A percentile compares a stretch with the other conserved stretches of the same genome.
Conservation (phyloP, 345 rosid species). For the Hibiscus syriacus region DNA sequence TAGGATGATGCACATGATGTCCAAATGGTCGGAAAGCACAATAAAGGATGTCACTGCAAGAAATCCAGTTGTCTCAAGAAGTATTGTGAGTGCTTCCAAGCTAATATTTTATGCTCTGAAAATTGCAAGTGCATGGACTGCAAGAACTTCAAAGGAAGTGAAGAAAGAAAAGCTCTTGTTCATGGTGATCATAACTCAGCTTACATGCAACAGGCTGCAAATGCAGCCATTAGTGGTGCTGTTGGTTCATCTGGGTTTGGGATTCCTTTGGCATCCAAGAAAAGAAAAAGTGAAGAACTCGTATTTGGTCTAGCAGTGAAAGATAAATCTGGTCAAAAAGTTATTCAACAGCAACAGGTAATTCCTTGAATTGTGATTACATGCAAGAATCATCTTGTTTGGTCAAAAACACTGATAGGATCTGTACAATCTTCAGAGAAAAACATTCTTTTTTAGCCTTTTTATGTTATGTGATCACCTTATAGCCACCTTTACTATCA, state of each 20-base stretch:
- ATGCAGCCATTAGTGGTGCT: conserved; percentile 60
- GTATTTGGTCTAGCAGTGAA: conserved; percentile 20
- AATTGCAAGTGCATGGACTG: conserved; percentile 80
- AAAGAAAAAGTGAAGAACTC: conserved; percentile 46
- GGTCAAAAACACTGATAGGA: neutral
- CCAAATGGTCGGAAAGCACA: conserved; percentile 58
- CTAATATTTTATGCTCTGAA: conserved; percentile 71
- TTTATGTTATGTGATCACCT: neutral
- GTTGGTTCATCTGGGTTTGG: conserved; percentile 57
- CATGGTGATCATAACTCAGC: conserved; percentile 36
- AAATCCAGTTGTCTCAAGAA: conserved; percentile 88
- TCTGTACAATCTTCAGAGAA: neutral
- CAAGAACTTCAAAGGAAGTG: conserved; percentile 72
- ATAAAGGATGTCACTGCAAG: conserved; percentile 86
- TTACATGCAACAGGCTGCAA: conserved; percentile 55
- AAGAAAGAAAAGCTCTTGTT: conserved; percentile 47
- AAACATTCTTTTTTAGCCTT: neutral
- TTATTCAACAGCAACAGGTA: conserved; percentile 36
- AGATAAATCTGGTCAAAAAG: conserved; percentile 15
- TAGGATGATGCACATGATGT: conserved; percentile 48
- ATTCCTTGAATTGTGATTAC: conserved; percentile 2
- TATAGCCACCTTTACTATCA: neutral
- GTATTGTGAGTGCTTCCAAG: conserved; percentile 93
- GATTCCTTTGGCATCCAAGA: conserved; percentile 35
- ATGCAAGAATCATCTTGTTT: conserved; percentile 6